Base-by-base conservation (phyloP, 1,284 basidiomycete genomes). In the Mycocalia duriaeana region DNA sequence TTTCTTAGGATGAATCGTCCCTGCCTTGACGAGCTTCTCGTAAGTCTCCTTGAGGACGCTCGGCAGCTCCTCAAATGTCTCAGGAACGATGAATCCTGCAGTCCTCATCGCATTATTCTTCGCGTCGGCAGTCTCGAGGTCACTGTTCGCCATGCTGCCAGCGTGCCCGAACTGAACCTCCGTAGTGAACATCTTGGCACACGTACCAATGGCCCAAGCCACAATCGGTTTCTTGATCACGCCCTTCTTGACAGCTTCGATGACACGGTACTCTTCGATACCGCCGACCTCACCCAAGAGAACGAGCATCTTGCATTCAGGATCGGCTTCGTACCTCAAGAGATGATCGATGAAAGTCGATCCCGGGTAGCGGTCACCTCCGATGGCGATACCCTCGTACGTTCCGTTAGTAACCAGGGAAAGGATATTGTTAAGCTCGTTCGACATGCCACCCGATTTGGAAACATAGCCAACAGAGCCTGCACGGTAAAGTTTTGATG, bases 361-460 rank as follows among this genome's bases (percentile, higher is more conserved):
- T 47, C 93, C 92, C 42, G 95, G 96, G 79, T 99, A 99, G 55
- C 95, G 91, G 70, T 99, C 95, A 76, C 95, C 95, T 65, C 96
- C 95, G 59, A 99, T 99, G 67, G 95, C 95, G 65, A 99, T 95
- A 79, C 95, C 95, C 79, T 99, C 95, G 75, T 98, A 99, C 54
- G 94, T 96, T 62, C 95, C 96, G 75, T 99, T 94, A 66, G 94
- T 97, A 66, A 91, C 87, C 66, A 96, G 82, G 40, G 94, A 94
- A 55, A 99, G 86, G 66, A 99, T 99, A 79, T 98, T 99, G 89
- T 99, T 98, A 60, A 99, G 79, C 74, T 99, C 96, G 78, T 99
- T 99, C 59, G 95, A 99, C 96, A 99, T 99, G 69, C 96, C 95
- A 58, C 95, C 95, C 11, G 95, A 98, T 77, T 99, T 99, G 72